Evolutionary conservation across 176 grass and related monocot genomes (phyloP), one percentile per base, ranked within the genome.

Genomic region (Juncus effusus): DNA sequence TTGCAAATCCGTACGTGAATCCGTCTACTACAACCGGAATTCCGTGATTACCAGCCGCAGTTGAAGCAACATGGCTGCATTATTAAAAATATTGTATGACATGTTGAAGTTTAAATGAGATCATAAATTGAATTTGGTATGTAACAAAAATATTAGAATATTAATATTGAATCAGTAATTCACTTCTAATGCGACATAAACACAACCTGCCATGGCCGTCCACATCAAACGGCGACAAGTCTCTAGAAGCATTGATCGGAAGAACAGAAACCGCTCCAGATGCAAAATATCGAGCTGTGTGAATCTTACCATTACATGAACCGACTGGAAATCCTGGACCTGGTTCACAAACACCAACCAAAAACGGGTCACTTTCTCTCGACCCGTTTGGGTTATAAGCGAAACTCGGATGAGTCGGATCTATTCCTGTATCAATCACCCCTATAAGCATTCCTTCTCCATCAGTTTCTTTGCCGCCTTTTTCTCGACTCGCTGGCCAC

Each of bases 281-380:
- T 0, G 87, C 73, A 40, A 83, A 91, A 69, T 82, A 86, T 72
- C 80, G 79, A 12, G 83, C 80, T 3, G 55, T 74, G 3, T 75
- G 57, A 59, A 91, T 91, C 87, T 91, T 91, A 40, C 83, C 80
- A 40, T 91, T 91, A 64, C 87, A 91, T 2, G 83, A 86, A 35
- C 76, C 80, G 3, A 10, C 44, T 3, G 80, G 80, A 53, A 91
- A 86, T 14, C 15, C 13, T 0, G 62, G 54, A 54, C 87, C 77
- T 2, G 54, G 2, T 19, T 64, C 55, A 45, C 80, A 90, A 14
- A 15, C 62, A 10, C 16, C 59, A 2, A 51, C 4, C 10, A 63
- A 59, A 13, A 67, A 56, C 35, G 11, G 16, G 2, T 60, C 41
- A 16, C 38, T 44, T 51, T 36, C 37, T 13, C 4, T 9, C 4